Conservation (phyloP, 305 asterid species). For the Nicotiana rustica region DNA sequence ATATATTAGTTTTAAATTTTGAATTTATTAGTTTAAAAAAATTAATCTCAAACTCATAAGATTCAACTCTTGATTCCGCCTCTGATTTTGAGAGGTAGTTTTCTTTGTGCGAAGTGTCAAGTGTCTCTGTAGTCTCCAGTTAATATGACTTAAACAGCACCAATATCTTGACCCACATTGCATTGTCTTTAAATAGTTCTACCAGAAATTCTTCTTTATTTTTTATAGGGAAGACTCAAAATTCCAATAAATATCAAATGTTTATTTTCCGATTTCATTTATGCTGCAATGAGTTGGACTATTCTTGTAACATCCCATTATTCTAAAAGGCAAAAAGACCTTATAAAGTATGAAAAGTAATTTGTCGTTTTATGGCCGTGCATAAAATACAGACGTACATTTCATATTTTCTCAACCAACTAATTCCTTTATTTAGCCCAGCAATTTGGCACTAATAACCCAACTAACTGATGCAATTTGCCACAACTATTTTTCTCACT, state of each 20-base stretch:
- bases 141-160: neutral
- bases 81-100: too few relatives aligned
- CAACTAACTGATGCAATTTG: neutral
- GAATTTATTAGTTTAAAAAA: too few relatives aligned
- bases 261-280: neutral
- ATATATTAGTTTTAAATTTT: too few relatives aligned
- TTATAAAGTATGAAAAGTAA: constrained; percentile 16
- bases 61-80: too few relatives aligned
- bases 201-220: neutral
- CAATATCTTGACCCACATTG: neutral
- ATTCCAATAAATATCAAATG: neutral
- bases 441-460: neutral
- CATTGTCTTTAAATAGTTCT: neutral
- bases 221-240: neutral
- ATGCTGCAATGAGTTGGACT: neutral
- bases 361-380: constrained; percentile 20
- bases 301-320: neutral
- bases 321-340: neutral
- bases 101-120: too few relatives aligned
- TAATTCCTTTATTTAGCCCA: neutral
- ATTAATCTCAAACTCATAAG: too few relatives aligned
- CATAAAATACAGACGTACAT: neutral
- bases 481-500: neutral
- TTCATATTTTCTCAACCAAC: constrained; percentile 1
- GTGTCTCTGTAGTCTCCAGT: neutral